A percentile compares a stretch with the other conserved stretches of the same genome.
These are phyloP conservation scores for Simmondsia chinensis DNA, from an alignment of 148 eudicot genomes.

Conservation along the genomic window DNA sequence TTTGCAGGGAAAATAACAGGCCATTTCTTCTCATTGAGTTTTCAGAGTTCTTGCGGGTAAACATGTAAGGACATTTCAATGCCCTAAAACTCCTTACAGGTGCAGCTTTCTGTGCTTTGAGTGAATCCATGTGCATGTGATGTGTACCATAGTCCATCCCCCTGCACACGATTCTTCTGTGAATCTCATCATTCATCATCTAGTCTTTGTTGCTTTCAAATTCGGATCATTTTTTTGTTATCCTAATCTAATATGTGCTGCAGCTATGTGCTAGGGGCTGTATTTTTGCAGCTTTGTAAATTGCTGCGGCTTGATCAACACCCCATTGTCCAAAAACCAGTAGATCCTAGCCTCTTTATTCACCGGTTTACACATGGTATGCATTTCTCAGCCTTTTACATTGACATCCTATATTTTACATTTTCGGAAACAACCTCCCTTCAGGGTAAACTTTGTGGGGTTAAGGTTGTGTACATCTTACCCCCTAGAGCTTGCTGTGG, in stretches of 20 bases:
- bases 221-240: background rate
- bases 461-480: too few species aligned
- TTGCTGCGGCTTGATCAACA: slow-evolving; percentile 66
- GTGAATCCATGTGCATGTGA: background rate
- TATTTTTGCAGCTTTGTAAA: slow-evolving; percentile 86
- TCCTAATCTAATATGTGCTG: slow-evolving; percentile 13
- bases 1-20: slow-evolving; percentile 53
- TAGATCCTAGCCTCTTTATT: slow-evolving; percentile 91
- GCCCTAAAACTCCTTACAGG: too few species aligned
- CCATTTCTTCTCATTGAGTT: slow-evolving; percentile 74
- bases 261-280: slow-evolving; percentile 87
- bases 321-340: slow-evolving; percentile 67
- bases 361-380: slow-evolving; percentile 59
- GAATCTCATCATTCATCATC: background rate
- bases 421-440: too few species aligned
- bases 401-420: too few species aligned
- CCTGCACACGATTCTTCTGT: too few species aligned
- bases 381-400: background rate
- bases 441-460: too few species aligned
- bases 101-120: too few species aligned
- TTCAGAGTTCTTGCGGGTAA: slow-evolving; percentile 50
- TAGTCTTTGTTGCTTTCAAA: background rate
- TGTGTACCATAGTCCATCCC: too few species aligned
- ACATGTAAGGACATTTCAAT: slow-evolving; percentile 77
- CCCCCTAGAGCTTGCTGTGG: too few species aligned